Evolutionary conservation across 129 eudicot species (phyloP), one percentile per base, ranked within the genome.

Genomic region (Escallonia rubra): DNA sequence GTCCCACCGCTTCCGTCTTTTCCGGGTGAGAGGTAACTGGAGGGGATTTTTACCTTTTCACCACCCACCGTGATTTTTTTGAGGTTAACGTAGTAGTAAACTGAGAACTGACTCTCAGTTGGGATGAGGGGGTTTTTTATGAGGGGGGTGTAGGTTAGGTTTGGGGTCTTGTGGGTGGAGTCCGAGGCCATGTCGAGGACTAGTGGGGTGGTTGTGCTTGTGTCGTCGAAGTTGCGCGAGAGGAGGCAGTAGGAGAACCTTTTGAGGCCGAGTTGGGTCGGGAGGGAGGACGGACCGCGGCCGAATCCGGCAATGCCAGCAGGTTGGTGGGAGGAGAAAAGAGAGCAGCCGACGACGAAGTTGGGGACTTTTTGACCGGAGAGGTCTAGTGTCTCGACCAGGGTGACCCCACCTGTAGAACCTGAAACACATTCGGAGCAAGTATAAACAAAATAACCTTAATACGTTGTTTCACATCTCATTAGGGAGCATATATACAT

Each of bases 251-350:
- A 84, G 0, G 89, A 84, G 68, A 84, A 84, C 39, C 74, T 84
- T 70, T 70, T 80, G 58, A 84, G 49, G 5, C 82, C 85, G 42
- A 84, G 58, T 61, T 84, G 89, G 59, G 66, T 77, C 16, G 89
- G 86, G 8, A 84, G 38, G 4, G 89, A 80, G 34, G 77, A 34
- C 41, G 40, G 44, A 2, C 89, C 89, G 3, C 89, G 76, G 23
- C 89, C 89, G 45, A 84, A 84, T n/a, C 89, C 89, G 6, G 79
- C 89, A 11, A 84, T 70, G 39, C 89, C 89, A 11, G 89, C 83
- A 12, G 89, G 89, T 63, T 73, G 86, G 4, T 67, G 66, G 16
- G 86, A 76, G 4, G 89, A 84, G 57, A 84, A 80, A 12, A 84
- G 64, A 14, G 89, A 84, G 73, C 89, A 84, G 0, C 89, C 89